Percentiles rank a stretch among this genome's conserved stretches.
These are phyloP conservation scores for Herpotrichia juniperi DNA, from an alignment of 2,329 filamentous ascomycete genomes.

Conservation along the genomic window DNA sequence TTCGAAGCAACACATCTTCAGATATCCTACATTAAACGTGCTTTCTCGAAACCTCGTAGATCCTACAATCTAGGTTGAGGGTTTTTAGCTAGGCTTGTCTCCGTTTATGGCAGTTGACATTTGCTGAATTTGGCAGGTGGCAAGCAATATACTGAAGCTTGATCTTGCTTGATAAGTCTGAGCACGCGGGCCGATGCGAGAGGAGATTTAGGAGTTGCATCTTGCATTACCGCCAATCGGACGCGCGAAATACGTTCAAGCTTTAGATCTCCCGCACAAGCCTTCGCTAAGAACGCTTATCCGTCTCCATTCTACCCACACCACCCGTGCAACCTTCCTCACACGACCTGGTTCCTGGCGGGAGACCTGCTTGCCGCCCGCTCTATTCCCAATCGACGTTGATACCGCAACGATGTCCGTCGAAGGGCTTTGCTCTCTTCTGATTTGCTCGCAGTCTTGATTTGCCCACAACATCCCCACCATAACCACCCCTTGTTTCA, in stretches of 20 bases:
- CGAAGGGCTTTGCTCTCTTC: not conserved
- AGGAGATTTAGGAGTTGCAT: not conserved
- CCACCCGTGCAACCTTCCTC: not conserved
- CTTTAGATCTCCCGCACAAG: conserved; percentile 1
- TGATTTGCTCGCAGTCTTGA: not conserved
- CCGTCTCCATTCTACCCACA: conserved; percentile 1
- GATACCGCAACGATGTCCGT: not conserved
- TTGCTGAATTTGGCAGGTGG: conserved; percentile 1
- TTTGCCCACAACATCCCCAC: not conserved
- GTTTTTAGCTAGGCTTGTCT: too few species aligned
- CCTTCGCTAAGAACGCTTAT: not conserved
- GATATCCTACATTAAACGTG: too few species aligned
- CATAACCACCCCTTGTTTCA: conserved; percentile 2
- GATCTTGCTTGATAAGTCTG: conserved; percentile 3
- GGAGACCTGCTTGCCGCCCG: not conserved
- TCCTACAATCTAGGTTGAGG: too few species aligned
- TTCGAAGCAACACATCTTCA: too few species aligned
- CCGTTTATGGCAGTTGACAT: too few species aligned
- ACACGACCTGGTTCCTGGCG: conserved; percentile 5
- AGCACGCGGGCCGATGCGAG: not conserved
- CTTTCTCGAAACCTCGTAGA: too few species aligned
- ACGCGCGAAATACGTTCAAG: not conserved
- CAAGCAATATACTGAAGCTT: not conserved
- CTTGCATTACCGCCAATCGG: not conserved
- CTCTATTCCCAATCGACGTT: not conserved